Evolutionary conservation across 2,329 filamentous ascomycete genomes (phyloP).

Genomic region (Zymoseptoria pseudotritici): DNA sequence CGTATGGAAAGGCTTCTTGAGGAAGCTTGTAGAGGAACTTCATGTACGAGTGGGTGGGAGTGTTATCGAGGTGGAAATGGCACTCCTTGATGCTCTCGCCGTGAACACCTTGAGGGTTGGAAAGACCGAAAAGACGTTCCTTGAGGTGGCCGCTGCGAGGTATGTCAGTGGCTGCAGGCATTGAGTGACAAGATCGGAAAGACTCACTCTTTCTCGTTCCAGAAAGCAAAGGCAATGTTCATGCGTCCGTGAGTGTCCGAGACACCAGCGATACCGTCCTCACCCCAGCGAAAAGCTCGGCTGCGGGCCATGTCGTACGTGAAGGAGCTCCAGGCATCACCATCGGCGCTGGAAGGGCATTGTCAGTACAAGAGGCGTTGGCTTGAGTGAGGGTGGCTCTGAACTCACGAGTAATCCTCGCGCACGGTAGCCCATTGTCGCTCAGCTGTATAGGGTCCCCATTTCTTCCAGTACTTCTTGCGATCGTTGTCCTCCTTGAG

Average conservation of each 20-base stretch:
- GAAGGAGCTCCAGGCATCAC: slow-evolving; percentile 96
- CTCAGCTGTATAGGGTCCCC: slow-evolving; percentile 90
- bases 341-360: slow-evolving; percentile 55
- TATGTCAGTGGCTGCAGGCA: slow-evolving; percentile 32
- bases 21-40: slow-evolving; percentile 98
- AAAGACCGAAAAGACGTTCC: slow-evolving; percentile 88
- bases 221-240: slow-evolving; percentile 93
- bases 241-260: slow-evolving; percentile 86
- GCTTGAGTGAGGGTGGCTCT: not conserved
- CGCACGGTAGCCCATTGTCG: slow-evolving; percentile 82
- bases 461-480: slow-evolving; percentile 95
- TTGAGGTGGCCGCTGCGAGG: slow-evolving; percentile 73
- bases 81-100: slow-evolving; percentile 95
- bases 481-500: slow-evolving; percentile 77
- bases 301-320: slow-evolving; percentile 86
- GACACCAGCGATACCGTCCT: slow-evolving; percentile 93
- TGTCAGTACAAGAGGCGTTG: slow-evolving; percentile 3
- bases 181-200: not conserved
- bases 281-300: slow-evolving; percentile 87
- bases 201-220: slow-evolving; percentile 89
- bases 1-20: slow-evolving; percentile 83
- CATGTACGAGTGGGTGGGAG: slow-evolving; percentile 93
- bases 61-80: slow-evolving; percentile 95
- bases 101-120: slow-evolving; percentile 94
- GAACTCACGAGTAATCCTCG: slow-evolving; percentile 66